Conservation (phyloP, 2,329 filamentous ascomycete genomes). For the Rutstroemia sp. region DNA sequence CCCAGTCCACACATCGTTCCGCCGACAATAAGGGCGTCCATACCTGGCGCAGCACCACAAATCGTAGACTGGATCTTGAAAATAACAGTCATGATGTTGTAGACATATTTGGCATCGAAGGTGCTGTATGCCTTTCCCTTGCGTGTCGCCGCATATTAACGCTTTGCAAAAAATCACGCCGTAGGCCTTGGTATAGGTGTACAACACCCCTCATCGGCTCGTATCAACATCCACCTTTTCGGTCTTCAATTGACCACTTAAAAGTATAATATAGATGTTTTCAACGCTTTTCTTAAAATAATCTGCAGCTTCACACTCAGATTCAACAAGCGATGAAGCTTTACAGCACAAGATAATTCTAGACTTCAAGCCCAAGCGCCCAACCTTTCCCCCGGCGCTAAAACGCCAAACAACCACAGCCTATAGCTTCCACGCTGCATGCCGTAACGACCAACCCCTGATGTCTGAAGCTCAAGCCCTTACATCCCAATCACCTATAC, state of each 20-base stretch:
- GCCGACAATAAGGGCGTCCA: slow-evolving; percentile 38
- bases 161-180: too few species aligned
- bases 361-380: slow-evolving; percentile 1
- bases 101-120: slow-evolving; percentile 20
- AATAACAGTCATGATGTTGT: slow-evolving; percentile 13
- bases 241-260: too few species aligned
- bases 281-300: too few species aligned
- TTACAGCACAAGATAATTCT: too few species aligned
- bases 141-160: neutral
- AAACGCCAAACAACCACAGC: neutral
- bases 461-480: neutral
- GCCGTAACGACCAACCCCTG: neutral
- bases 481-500: neutral
- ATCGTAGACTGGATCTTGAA: slow-evolving; percentile 23
- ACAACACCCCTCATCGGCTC: too few species aligned
- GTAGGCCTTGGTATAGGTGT: too few species aligned
- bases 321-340: too few species aligned
- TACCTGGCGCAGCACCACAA: slow-evolving; percentile 25
- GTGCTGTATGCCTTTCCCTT: slow-evolving; percentile 20
- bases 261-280: too few species aligned
- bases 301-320: too few species aligned
- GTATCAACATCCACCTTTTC: too few species aligned
- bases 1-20: slow-evolving; percentile 34
- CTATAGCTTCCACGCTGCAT: neutral
- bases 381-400: neutral